Percentiles rank a stretch among this genome's conserved stretches.
phyloP scores from a whole-genome alignment of 2,329 filamentous ascomycete species.

The Fusarium sp. region DNA sequence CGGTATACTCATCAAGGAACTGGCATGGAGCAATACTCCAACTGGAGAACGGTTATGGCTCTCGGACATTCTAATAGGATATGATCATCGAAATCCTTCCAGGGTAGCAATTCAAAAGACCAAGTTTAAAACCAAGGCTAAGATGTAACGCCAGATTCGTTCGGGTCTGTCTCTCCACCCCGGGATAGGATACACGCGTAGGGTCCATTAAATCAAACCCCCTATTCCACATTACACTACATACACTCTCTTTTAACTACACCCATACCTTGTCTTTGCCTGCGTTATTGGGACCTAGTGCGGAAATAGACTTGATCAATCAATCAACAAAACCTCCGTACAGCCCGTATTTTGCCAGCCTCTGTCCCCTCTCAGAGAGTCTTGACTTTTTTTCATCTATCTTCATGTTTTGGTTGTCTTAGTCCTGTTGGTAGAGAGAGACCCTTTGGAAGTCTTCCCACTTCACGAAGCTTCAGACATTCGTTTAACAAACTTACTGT shows the following conservation, averaged over 20 bases:
- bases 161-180: not conserved
- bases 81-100: not conserved
- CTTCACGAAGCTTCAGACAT: slow-evolving; percentile 29
- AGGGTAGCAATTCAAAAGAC: not conserved
- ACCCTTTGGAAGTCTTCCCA: slow-evolving; percentile 26
- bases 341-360: slow-evolving; percentile 24
- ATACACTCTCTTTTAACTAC: slow-evolving; percentile 8
- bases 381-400: slow-evolving; percentile 15
- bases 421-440: slow-evolving; percentile 6
- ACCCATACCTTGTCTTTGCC: slow-evolving; percentile 4
- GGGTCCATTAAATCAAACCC: slow-evolving; percentile 12
- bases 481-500: slow-evolving; percentile 16
- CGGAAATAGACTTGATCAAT: slow-evolving; percentile 23
- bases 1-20: slow-evolving; percentile 20
- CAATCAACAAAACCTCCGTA: slow-evolving; percentile 34
- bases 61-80: slow-evolving; percentile 1
- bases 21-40: too few relatives aligned
- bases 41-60: slow-evolving; percentile 12
- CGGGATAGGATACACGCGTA: slow-evolving; percentile 14
- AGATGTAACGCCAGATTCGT: slow-evolving; percentile 28
- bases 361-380: slow-evolving; percentile 22
- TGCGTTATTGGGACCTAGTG: slow-evolving; percentile 18
- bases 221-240: slow-evolving; percentile 1
- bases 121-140: slow-evolving; percentile 13
- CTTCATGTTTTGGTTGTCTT: slow-evolving; percentile 20